These are phyloP conservation scores for Rostrohypoxylon terebratum DNA, from an alignment of 495 filamentous ascomycete genomes.

Conservation along the genomic window DNA sequence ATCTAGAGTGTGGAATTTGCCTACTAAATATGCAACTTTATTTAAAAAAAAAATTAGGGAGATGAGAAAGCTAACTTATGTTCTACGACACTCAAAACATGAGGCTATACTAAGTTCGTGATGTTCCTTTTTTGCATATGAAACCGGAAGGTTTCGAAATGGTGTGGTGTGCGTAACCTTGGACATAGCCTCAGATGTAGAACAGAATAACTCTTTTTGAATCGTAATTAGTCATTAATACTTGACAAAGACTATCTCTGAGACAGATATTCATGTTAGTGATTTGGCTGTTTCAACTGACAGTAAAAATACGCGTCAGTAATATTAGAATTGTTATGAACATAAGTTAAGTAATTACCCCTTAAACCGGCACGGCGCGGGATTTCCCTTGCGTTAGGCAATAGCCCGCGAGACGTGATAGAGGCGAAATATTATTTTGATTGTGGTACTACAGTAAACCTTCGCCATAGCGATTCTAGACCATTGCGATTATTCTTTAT, in stretches of 20 bases:
- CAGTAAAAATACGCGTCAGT: neutral
- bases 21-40: neutral
- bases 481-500: too few relatives aligned
- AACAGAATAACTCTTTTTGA: neutral
- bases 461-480: too few relatives aligned
- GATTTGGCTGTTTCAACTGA: neutral
- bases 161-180: conserved; percentile 5
- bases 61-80: neutral
- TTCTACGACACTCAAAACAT: neutral
- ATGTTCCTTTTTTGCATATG: neutral
- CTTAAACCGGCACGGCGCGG: neutral
- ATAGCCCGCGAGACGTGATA: neutral
- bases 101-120: neutral
- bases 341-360: neutral
- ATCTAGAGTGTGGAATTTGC: neutral
- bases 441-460: too few relatives aligned
- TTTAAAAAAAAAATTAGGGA: neutral
- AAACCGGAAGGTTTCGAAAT: conserved; percentile 6
- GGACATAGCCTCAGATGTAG: neutral
- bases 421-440: neutral
- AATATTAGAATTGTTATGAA: neutral
- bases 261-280: neutral
- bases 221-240: neutral
- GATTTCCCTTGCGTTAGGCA: neutral
- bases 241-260: neutral